Evolutionary conservation across 257 asterid genomes (phyloP).

Genomic region (Petunia secreta): DNA sequence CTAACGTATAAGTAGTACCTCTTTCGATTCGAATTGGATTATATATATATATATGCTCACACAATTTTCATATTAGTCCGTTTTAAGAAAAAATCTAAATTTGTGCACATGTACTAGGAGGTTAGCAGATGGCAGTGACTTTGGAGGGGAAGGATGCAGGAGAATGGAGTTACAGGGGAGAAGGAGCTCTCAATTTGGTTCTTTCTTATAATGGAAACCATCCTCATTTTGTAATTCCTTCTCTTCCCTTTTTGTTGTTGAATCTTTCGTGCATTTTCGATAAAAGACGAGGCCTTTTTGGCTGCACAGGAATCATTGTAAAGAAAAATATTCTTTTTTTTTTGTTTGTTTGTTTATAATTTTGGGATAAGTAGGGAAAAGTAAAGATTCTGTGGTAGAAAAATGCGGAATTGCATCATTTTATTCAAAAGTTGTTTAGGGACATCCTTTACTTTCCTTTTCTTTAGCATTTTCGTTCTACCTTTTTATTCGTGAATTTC

Average conservation of each 20-base stretch:
- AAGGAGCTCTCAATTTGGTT: slow-evolving; percentile 89
- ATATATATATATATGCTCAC: too few species aligned
- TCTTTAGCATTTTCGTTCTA: too few species aligned
- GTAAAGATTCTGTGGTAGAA: neutral
- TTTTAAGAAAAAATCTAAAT: too few species aligned
- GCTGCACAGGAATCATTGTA: neutral
- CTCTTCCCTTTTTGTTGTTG: neutral
- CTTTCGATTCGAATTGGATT: neutral
- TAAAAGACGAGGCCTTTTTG: neutral
- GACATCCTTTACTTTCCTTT: neutral
- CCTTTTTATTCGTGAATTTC: too few species aligned
- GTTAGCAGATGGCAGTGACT: slow-evolving; percentile 62
- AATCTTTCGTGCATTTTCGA: neutral
- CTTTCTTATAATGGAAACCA: slow-evolving; percentile 77
- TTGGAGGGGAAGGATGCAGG: slow-evolving; percentile 69
- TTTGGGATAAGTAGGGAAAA: neutral
- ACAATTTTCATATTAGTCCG: neutral
- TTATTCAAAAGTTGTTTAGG: neutral
- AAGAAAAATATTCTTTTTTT: too few species aligned
- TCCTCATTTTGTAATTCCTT: slow-evolving; percentile 61
- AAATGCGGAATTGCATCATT: neutral
- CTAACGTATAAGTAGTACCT: neutral
- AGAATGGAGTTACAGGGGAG: slow-evolving; percentile 95
- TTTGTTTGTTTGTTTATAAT: too few species aligned
- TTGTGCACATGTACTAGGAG: neutral